Conservation (phyloP, 2,329 filamentous ascomycete species). For the Clonostachys byssicola region DNA sequence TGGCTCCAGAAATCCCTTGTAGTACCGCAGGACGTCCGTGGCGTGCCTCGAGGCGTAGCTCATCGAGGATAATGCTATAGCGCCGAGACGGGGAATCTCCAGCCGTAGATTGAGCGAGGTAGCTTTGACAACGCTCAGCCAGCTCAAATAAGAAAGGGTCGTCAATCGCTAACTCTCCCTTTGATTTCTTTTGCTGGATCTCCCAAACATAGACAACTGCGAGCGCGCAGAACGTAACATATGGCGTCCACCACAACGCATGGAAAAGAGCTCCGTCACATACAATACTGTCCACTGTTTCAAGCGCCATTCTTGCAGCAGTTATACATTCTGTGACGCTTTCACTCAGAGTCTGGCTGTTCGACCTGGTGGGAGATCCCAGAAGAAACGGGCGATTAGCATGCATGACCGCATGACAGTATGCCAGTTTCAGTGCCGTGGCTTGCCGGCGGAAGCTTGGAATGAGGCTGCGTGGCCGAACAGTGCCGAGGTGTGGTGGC, state of each 20-base stretch:
- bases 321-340: constrained; percentile 36
- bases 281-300: constrained; percentile 34
- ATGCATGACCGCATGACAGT: constrained; percentile 49
- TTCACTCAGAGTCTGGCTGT: constrained; percentile 1
- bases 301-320: constrained; percentile 38
- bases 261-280: constrained; percentile 33
- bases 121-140: constrained; percentile 32
- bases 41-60: constrained; percentile 25
- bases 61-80: constrained; percentile 48
- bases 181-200: constrained; percentile 13
- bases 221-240: constrained; percentile 49
- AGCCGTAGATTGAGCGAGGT: constrained; percentile 30
- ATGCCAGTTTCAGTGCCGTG: constrained; percentile 45
- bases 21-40: background rate
- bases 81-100: constrained; percentile 37
- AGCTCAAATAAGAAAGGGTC: constrained; percentile 9
- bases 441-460: constrained; percentile 39
- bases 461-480: constrained; percentile 36
- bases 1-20: background rate
- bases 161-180: background rate
- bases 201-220: constrained; percentile 49
- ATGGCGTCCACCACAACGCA: constrained; percentile 48
- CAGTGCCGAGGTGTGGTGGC: constrained; percentile 32
- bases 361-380: constrained; percentile 8
- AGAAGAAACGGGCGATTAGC: constrained; percentile 50